Percentiles rank a stretch among this genome's conserved stretches.
phyloP scores from a whole-genome alignment of 1,284 basidiomycete genomes.

The Wolfiporia cocos region DNA sequence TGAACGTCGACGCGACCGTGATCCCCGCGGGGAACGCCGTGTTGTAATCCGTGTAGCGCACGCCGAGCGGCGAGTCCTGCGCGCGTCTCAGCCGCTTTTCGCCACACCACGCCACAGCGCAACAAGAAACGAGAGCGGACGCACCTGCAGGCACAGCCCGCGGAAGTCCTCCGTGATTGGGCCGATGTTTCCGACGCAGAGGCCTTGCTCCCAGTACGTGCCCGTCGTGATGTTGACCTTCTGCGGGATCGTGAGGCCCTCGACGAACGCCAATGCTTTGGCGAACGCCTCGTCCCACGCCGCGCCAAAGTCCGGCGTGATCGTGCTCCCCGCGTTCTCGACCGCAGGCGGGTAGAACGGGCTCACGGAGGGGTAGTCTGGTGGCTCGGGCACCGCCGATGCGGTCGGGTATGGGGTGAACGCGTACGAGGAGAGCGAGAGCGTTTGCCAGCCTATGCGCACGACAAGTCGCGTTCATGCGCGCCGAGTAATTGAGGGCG shows the following conservation, averaged over 20 bases:
- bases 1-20: slow-evolving; percentile 55
- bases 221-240: slow-evolving; percentile 38
- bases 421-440: slow-evolving; percentile 15
- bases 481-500: neutral
- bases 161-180: slow-evolving; percentile 38
- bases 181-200: slow-evolving; percentile 38
- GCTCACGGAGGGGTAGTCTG: slow-evolving; percentile 21
- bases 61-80: slow-evolving; percentile 42
- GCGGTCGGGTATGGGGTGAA: slow-evolving; percentile 30
- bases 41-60: slow-evolving; percentile 41
- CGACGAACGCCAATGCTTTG: slow-evolving; percentile 31
- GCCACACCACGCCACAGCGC: no score
- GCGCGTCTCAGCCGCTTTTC: slow-evolving; percentile 12
- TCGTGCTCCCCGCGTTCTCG: slow-evolving; percentile 16
- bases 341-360: slow-evolving; percentile 25
- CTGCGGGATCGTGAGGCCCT: slow-evolving; percentile 31
- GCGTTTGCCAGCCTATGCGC: slow-evolving; percentile 15
- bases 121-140: no score
- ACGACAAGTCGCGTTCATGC: no score
- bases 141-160: slow-evolving; percentile 60
- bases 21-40: slow-evolving; percentile 59
- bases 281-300: slow-evolving; percentile 36
- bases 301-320: slow-evolving; percentile 38
- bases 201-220: slow-evolving; percentile 38
- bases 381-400: slow-evolving; percentile 22